Conservation (phyloP, 257 asterid genomes). For the Lycium barbarum region DNA sequence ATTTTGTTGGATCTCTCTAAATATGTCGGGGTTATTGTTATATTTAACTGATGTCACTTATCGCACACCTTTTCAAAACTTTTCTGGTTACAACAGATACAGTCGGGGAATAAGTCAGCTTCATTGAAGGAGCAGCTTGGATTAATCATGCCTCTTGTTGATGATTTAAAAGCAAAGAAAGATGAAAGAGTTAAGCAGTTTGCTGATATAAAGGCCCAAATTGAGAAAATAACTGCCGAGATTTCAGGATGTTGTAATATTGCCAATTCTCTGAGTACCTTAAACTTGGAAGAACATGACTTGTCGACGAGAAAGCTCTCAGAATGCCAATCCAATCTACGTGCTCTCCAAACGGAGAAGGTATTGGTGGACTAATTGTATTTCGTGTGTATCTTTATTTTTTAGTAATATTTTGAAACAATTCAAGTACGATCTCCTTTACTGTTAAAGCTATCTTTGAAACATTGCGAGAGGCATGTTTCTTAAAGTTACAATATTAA, state of each 20-base stretch:
- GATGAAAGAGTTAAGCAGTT: constrained; percentile 84
- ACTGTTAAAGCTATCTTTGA: background rate
- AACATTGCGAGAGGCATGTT: background rate
- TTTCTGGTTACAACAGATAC: constrained; percentile 51
- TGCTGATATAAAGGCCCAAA: constrained; percentile 72
- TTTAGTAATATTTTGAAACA: background rate
- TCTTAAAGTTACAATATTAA: background rate
- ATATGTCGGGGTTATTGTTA: background rate
- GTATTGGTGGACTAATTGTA: constrained; percentile 41
- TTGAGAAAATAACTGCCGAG: constrained; percentile 79
- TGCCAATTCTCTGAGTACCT: constrained; percentile 45
- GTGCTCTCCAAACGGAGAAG: constrained; percentile 86
- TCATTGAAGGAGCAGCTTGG: constrained; percentile 81
- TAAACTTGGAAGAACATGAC: constrained; percentile 72
- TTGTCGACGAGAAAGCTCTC: constrained; percentile 81
- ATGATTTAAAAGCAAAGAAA: constrained; percentile 71
- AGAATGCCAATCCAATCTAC: constrained; percentile 78
- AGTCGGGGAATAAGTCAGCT: constrained; percentile 57
- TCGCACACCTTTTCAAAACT: background rate
- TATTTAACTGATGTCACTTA: background rate
- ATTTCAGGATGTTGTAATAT: constrained; percentile 71
- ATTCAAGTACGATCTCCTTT: background rate
- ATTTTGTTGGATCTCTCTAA: background rate
- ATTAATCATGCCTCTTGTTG: constrained; percentile 72
- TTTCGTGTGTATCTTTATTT: background rate